Base-by-base conservation (phyloP, 805 yeast species). In the Yamadazyma tumulicola region DNA sequence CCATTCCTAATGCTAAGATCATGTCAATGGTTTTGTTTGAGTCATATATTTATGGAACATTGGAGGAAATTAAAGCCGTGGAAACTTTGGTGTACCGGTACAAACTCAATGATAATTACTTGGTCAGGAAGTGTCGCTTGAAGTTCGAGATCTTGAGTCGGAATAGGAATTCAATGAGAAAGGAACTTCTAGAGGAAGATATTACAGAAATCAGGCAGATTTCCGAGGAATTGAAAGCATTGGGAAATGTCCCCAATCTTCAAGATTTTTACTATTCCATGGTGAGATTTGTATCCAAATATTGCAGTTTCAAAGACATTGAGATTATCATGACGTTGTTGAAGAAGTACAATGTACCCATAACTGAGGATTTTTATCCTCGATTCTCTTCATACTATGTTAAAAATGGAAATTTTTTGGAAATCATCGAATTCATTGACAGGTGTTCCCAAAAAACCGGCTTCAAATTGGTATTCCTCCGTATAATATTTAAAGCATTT, bases 41-140 rank as follows among this genome's bases (percentile, higher is more conserved):
- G 36, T 55, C 55, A 23, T 43, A 57, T 32, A 49, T 41, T 25
- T 58, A 45, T 42, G 71, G 64, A 8, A 52, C 51, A 2, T 27
- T 35, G 2, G 38, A 45, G 6, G 72, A 66, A 30, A 42, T 52
- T 3, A 29, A 35, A 5, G 37, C 40, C 4, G 38, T 62, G 11
- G 48, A 54, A 20, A 42, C 47, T 11, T 27, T 50, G 8, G 41
- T 58, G 2, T 41, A 47, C 13, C 32, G 49, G 9, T 44, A 41
- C 15, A 54, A 50, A 1, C 39, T 54, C 20, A 32, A 43, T 9
- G 29, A 49, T 11, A 48, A 62, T 34, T 49, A 52, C 29, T 41
- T 55, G 21, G 51, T 66, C 4, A 45, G 46, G 22, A 34, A 48
- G 21, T 47, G 48, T 5, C 41, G 51, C 13, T 44, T 52, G 17